Evolutionary conservation across 768 basidiomycete genomes (phyloP).

Genomic region (Clavulina sp.): DNA sequence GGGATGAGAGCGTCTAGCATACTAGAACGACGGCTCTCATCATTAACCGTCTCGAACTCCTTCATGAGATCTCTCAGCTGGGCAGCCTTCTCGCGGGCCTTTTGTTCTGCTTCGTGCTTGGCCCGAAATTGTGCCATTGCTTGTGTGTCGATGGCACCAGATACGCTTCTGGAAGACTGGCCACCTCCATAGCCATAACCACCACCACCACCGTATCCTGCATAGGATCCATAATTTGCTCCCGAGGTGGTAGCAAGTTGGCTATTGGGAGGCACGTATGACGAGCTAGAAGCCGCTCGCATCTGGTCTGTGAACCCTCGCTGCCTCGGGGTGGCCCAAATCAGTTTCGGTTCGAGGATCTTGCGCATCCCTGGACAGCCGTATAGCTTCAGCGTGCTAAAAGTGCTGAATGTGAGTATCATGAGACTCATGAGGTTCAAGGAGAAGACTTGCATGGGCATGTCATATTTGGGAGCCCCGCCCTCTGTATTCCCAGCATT

Average conservation of each 20-base stretch:
- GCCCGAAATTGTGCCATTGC: conserved; percentile 10
- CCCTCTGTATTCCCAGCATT: conserved; percentile 38
- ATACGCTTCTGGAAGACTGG: neutral
- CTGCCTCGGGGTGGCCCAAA: conserved; percentile 60
- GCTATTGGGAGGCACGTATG: neutral
- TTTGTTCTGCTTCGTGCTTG: conserved; percentile 17
- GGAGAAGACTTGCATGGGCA: conserved; percentile 8
- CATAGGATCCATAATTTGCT: neutral
- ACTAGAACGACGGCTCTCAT: conserved; percentile 52
- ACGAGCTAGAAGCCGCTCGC: neutral
- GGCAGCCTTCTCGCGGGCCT: conserved; percentile 31
- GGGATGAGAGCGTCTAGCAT: conserved; percentile 53
- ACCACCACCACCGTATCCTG: too few species aligned
- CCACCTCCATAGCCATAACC: neutral
- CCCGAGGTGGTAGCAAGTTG: neutral
- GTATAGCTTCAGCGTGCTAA: conserved; percentile 54
- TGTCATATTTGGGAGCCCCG: conserved; percentile 19
- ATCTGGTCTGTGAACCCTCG: conserved; percentile 28
- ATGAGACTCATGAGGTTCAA: neutral
- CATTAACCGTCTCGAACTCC: conserved; percentile 57
- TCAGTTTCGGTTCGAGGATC: conserved; percentile 43
- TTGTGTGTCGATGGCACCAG: neutral
- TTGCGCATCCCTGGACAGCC: conserved; percentile 42
- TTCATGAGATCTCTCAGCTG: conserved; percentile 50
- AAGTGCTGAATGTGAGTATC: neutral